Percentiles rank a stretch among this genome's conserved stretches.
phyloP scores from a whole-genome alignment of 768 basidiomycete species.

The Hebeloma cylindrosporum region DNA sequence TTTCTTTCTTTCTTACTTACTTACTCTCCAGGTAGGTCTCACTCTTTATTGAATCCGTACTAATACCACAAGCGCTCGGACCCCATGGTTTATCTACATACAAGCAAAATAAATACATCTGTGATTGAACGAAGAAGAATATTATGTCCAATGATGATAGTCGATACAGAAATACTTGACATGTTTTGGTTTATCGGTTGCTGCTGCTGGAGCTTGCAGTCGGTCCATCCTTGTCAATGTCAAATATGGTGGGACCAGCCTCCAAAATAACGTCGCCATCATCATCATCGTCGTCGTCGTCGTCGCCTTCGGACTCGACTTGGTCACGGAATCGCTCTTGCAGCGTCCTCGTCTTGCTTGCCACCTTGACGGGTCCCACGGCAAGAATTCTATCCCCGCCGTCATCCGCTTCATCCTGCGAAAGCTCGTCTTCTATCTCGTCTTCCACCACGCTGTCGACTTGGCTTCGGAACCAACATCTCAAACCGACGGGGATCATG shows the following conservation, averaged over 20 bases:
- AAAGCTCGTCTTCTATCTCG: constrained; percentile 28
- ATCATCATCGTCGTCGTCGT: constrained; percentile 41
- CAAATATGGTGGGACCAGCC: constrained; percentile 58
- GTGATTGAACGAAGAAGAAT: no score
- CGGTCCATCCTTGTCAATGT: constrained; percentile 20
- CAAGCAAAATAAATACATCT: no score
- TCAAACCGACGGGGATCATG: constrained; percentile 88
- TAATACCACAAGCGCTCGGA: no score
- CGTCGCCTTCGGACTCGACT: constrained; percentile 25
- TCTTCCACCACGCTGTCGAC: constrained; percentile 42
- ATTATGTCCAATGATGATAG: no score
- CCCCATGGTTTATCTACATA: no score
- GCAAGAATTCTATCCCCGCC: constrained; percentile 54
- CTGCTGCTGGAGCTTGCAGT: constrained; percentile 20
- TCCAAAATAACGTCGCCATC: constrained; percentile 77
- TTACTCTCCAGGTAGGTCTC: constrained; percentile 2
- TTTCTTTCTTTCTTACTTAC: constrained; percentile 12
- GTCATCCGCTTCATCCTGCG: constrained; percentile 28
- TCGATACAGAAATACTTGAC: no score
- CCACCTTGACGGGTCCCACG: constrained; percentile 49
- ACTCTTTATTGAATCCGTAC: no score
- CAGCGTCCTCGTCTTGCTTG: constrained; percentile 6
- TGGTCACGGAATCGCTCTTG: constrained; percentile 1
- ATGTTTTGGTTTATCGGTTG: not conserved
- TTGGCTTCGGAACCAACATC: constrained; percentile 77